These are phyloP conservation scores for Colletotrichum navitas DNA, from an alignment of 2,329 filamentous ascomycete genomes.

Conservation along the genomic window DNA sequence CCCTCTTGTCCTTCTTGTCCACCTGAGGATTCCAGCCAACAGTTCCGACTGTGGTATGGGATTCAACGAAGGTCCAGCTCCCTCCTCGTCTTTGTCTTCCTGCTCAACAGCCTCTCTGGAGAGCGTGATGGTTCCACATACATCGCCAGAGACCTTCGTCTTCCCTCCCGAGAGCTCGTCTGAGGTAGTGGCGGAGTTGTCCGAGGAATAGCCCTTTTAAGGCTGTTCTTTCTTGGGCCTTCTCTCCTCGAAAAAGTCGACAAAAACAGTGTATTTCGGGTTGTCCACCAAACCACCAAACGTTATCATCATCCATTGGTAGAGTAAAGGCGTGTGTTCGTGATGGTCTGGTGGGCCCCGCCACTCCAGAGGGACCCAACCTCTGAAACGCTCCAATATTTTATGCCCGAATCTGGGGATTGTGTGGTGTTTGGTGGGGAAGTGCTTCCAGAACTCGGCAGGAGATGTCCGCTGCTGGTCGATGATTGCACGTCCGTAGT, in stretches of 20 bases:
- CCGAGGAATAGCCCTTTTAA: not conserved
- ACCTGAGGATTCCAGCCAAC: not conserved
- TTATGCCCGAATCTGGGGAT: not conserved
- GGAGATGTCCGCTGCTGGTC: not conserved
- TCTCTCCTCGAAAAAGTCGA: not conserved
- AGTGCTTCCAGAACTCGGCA: not conserved
- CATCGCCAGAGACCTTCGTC: not conserved
- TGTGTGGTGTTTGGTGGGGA: not conserved
- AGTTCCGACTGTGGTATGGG: not conserved
- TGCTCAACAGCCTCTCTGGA: not conserved
- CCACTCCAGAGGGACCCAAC: not conserved
- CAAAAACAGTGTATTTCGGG: not conserved
- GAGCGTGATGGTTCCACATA: not conserved
- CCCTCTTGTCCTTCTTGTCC: too few species aligned
- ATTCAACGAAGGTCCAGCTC: not conserved
- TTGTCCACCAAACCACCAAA: slow-evolving; percentile 6
- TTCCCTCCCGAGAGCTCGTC: not conserved
- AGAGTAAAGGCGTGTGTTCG: not conserved
- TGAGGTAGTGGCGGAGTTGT: not conserved
- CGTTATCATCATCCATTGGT: not conserved
- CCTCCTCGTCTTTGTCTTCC: not conserved
- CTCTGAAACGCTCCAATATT: not conserved
- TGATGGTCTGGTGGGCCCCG: not conserved
- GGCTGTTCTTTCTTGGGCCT: not conserved
- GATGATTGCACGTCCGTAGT: not conserved